These are phyloP conservation scores for Lithospermum erythrorhizon DNA, from an alignment of 257 asterid genomes.

Conservation along the genomic window DNA sequence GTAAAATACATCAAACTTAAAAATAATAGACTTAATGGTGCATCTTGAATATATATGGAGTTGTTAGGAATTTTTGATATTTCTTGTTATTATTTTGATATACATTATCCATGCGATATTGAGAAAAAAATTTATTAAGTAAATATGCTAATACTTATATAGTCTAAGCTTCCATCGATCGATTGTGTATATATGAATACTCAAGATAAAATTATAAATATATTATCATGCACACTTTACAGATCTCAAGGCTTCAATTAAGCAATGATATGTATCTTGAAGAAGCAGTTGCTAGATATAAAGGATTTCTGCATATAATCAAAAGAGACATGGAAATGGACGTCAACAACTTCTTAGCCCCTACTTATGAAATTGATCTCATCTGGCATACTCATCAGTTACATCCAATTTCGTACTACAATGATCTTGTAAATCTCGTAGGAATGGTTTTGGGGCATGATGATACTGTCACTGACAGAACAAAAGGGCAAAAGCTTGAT, in stretches of 20 bases:
- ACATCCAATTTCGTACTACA: conserved; percentile 69
- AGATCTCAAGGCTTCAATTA: conserved; percentile 69
- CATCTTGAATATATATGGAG: too few species aligned
- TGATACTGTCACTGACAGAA: conserved; percentile 89
- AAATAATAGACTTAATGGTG: too few species aligned
- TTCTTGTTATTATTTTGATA: too few species aligned
- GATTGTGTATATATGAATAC: too few species aligned
- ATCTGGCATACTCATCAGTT: conserved; percentile 98
- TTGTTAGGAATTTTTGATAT: too few species aligned
- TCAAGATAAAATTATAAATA: too few species aligned
- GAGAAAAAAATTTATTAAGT: too few species aligned
- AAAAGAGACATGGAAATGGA: conserved; percentile 64
- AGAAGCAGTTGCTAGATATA: conserved; percentile 90
- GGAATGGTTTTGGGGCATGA: conserved; percentile 81
- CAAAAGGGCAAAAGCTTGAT: conserved; percentile 83
- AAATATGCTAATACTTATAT: too few species aligned
- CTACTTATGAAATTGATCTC: conserved; percentile 93
- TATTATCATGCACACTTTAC: not conserved
- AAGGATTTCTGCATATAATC: conserved; percentile 83
- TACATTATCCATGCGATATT: too few species aligned
- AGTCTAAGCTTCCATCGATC: not conserved
- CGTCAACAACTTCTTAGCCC: conserved; percentile 76
- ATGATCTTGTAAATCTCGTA: conserved; percentile 58
- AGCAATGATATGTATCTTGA: conserved; percentile 43
- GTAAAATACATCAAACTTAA: too few species aligned